Conservation (phyloP, 441 rosid genomes). For the Populus hybrid region DNA sequence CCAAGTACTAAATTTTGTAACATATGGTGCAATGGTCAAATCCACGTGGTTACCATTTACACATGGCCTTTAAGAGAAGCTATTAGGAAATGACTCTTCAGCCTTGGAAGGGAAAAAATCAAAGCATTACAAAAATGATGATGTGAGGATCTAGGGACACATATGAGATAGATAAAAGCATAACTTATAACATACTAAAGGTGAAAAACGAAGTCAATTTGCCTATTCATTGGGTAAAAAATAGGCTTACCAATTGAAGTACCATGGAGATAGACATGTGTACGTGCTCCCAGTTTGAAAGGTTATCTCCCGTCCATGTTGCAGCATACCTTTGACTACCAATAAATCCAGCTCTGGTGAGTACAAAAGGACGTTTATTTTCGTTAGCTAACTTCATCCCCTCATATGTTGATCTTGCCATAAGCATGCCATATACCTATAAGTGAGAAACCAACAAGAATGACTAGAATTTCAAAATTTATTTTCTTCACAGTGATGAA, state of each 20-base stretch:
- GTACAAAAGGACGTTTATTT: conserved; percentile 88
- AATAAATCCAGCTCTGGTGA: conserved; percentile 92
- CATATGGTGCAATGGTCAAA: not conserved
- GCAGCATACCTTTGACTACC: conserved; percentile 96
- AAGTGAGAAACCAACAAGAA: conserved; percentile 4
- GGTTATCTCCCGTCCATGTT: conserved; percentile 97
- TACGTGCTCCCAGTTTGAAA: conserved; percentile 91
- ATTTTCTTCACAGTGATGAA: conserved; percentile 1
- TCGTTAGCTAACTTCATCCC: conserved; percentile 76
- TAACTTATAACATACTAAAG: not conserved
- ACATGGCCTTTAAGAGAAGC: not conserved
- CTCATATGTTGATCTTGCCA: conserved; percentile 92
- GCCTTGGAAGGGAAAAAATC: not conserved
- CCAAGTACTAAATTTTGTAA: not conserved
- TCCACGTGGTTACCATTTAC: not conserved
- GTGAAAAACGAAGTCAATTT: not conserved
- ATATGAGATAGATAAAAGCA: not conserved
- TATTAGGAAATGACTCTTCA: not conserved
- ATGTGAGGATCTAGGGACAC: not conserved
- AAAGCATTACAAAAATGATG: not conserved
- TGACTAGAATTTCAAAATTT: conserved; percentile 8
- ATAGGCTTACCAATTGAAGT: conserved; percentile 80
- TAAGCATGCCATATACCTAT: conserved; percentile 91
- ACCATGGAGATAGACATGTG: conserved; percentile 93
- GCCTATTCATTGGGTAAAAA: conserved; percentile 10